Evolutionary conservation across 1,284 basidiomycete species (phyloP), one percentile per base, ranked within the genome.

Genomic region (Hemileia vastatrix): DNA sequence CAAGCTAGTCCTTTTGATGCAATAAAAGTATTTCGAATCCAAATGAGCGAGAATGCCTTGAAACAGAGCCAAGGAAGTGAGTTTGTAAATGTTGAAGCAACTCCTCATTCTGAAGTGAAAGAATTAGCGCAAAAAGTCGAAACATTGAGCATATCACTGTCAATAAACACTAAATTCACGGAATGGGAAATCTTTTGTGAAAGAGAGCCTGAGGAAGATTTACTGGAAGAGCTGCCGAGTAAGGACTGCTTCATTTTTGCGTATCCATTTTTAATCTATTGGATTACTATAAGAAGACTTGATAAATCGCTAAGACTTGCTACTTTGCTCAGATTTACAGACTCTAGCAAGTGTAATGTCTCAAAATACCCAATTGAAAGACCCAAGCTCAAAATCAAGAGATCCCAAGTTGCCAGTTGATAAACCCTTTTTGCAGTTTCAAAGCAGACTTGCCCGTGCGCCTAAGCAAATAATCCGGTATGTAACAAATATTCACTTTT

Each of bases 151-250:
- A 23, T 40, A 48, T 13, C 23, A 31, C n/a, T 24, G n/a, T 4
- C 6, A 6, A 33, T 50, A 9, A 6, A 6, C 6, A 11, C 13
- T 18, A n/a, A 2, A 18, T 62, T 55, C 44, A 43, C 21, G 13
- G 61, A 63, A 53, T 63, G 61, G 61, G 61, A 63, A 21, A 56
- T 63, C 15, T 47, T 63, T 31, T 63, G 54, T 36, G 61, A 63
- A 36, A 36, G 45, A 50, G 61, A 63, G 21, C 54, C 54, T 24
- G 49, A 50, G 11, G 49, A 50, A 8, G 31, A 6, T 2, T 23
- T 24, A 8, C 8, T 9, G 6, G 44, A 47, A 47, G 44, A 21
- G 21, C 1, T 18, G 27, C 19, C 19, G 11, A 24, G n/a, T 27
- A 6, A 6, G 24, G 49, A 15, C 15, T 6, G 49, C 9, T 18